Conservation (phyloP, 2,329 filamentous ascomycete species). For the Elsinoe arachidis region DNA sequence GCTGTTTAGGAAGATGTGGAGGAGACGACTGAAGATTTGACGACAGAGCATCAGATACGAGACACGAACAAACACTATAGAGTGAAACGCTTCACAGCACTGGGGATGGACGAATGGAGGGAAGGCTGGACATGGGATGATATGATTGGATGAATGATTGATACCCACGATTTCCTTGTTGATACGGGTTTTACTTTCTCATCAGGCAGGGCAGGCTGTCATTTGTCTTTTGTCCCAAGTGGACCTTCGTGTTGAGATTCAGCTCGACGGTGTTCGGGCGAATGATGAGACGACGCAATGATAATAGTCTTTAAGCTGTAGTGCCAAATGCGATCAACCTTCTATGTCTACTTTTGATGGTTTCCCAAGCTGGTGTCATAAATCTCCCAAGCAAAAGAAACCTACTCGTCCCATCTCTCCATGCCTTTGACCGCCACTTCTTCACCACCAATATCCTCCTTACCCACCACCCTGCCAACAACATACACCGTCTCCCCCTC, state of each 20-base stretch:
- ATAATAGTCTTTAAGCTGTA: conserved; percentile 1
- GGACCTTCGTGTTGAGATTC: background rate
- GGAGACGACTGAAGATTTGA: background rate
- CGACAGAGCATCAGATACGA: background rate
- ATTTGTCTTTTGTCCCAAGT: background rate
- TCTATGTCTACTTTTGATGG: conserved; percentile 9
- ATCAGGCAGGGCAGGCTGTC: background rate
- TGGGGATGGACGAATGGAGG: background rate
- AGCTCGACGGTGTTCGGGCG: background rate
- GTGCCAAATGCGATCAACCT: background rate
- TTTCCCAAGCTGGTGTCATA: background rate
- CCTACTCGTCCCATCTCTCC: conserved; percentile 34
- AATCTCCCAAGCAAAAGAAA: too few relatives aligned
- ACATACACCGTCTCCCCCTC: conserved; percentile 68
- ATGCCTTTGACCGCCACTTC: conserved; percentile 58
- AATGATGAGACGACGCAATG: conserved; percentile 1
- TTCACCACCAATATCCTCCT: conserved; percentile 35
- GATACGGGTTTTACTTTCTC: background rate
- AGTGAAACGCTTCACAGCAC: background rate
- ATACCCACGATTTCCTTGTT: conserved; percentile 12
- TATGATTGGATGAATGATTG: conserved; percentile 13
- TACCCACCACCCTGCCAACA: conserved; percentile 62
- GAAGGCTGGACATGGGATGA: background rate
- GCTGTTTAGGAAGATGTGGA: background rate
- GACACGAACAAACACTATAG: background rate